A percentile compares a stretch with the other conserved stretches of the same genome.
Conservation (phyloP, 345 rosid species). For the Hevea brasiliensis region DNA sequence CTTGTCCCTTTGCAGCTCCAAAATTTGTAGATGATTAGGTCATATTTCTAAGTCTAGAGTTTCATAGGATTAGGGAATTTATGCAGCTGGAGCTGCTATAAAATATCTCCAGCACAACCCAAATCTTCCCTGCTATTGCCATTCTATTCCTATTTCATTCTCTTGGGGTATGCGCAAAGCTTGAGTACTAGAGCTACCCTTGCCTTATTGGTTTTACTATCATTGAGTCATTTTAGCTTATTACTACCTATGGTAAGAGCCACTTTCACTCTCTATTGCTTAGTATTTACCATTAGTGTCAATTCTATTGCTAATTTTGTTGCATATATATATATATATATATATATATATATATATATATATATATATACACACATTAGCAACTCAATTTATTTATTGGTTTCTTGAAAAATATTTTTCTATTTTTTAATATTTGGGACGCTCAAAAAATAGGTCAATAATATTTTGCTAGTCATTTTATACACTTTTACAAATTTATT, state of each 20-base stretch:
- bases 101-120: background rate
- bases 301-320: background rate
- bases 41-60: conserved; percentile 1
- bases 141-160: background rate
- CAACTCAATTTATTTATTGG: no score
- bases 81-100: background rate
- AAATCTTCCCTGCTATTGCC: background rate
- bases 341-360: no score
- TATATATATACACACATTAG: no score
- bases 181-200: background rate
- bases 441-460: no score
- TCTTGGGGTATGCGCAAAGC: no score
- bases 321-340: no score
- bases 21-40: background rate
- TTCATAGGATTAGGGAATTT: no score
- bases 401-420: no score
- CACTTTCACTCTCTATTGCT: background rate
- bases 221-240: background rate
- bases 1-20: background rate
- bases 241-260: background rate
- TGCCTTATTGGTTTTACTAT: background rate
- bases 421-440: no score
- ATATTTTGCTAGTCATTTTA: no score
- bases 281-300: background rate
- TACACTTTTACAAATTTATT: no score